Conservation (phyloP, 768 basidiomycete genomes). For the Dentipellis sp. region DNA sequence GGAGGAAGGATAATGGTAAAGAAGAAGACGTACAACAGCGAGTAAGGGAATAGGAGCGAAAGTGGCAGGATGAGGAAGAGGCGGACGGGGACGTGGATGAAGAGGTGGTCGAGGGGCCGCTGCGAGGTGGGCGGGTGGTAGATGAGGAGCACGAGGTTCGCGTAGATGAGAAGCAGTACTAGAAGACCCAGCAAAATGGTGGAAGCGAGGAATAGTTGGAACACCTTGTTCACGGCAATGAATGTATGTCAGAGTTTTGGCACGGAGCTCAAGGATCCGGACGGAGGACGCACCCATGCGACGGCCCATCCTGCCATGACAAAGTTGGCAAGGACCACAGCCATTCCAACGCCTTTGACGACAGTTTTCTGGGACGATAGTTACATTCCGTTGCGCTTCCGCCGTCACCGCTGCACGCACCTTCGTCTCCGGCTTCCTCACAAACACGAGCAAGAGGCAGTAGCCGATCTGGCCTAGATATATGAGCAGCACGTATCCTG, state of each 20-base stretch:
- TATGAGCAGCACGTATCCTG: conserved; percentile 49
- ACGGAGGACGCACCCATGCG: conserved; percentile 41
- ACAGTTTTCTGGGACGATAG: conserved; percentile 42
- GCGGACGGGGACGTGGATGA: conserved; percentile 83
- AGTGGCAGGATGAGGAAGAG: conserved; percentile 51
- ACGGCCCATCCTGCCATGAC: conserved; percentile 75
- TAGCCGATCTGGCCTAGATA: conserved; percentile 72
- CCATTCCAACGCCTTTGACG: conserved; percentile 71
- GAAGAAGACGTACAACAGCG: conserved; percentile 37
- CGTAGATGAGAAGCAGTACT: conserved; percentile 62
- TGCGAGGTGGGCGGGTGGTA: conserved; percentile 54
- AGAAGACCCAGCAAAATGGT: conserved; percentile 69
- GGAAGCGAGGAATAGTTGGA: conserved; percentile 68
- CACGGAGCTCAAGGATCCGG: conserved; percentile 8
- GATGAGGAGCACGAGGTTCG: conserved; percentile 67
- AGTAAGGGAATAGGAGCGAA: conserved; percentile 50
- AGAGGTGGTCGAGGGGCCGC: conserved; percentile 64
- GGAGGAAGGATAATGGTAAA: neutral
- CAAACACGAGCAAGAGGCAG: conserved; percentile 67
- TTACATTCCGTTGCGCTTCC: neutral
- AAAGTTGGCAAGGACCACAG: conserved; percentile 73
- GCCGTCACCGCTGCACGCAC: conserved; percentile 24
- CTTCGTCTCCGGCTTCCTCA: conserved; percentile 74
- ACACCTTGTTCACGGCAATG: conserved; percentile 31
- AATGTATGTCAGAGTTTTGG: neutral